A percentile compares a stretch with the other conserved stretches of the same genome.
These are phyloP conservation scores for Quercus suber DNA, from an alignment of 306 rosid species.

Conservation along the genomic window DNA sequence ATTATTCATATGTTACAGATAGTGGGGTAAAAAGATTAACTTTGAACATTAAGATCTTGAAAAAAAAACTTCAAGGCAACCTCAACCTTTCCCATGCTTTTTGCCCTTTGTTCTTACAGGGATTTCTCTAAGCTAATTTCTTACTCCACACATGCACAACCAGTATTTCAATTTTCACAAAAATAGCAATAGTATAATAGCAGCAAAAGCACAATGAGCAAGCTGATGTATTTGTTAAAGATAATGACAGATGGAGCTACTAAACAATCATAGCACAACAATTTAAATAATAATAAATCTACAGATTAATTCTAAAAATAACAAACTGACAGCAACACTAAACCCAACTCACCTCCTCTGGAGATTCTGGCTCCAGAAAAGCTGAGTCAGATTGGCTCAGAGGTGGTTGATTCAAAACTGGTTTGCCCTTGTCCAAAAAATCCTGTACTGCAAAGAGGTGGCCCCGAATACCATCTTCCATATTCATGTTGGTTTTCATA, in stretches of 20 bases:
- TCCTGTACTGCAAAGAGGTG: conserved; percentile 31
- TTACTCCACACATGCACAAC: background rate
- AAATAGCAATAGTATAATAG: background rate
- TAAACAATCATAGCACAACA: background rate
- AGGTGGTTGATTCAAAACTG: conserved; percentile 58
- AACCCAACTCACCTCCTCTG: conserved; percentile 51
- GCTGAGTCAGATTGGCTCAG: conserved; percentile 61
- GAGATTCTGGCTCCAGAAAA: conserved; percentile 47
- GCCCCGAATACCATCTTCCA: conserved; percentile 31
- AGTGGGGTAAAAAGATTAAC: background rate
- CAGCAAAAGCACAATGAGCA: background rate
- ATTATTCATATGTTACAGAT: conserved; percentile 10
- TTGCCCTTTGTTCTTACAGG: background rate
- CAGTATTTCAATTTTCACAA: background rate
- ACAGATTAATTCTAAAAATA: background rate
- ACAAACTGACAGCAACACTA: background rate
- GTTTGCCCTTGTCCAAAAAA: conserved; percentile 1
- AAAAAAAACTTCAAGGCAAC: background rate
- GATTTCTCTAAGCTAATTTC: background rate
- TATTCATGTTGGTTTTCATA: conserved; percentile 5
- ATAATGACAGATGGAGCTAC: background rate
- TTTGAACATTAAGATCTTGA: background rate
- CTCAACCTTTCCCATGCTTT: background rate
- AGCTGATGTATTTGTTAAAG: background rate
- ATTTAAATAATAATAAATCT: background rate